A percentile compares a stretch with the other conserved stretches of the same genome.
Conservation (phyloP, 164 flowering plant species). For the Buxus sempervirens region DNA sequence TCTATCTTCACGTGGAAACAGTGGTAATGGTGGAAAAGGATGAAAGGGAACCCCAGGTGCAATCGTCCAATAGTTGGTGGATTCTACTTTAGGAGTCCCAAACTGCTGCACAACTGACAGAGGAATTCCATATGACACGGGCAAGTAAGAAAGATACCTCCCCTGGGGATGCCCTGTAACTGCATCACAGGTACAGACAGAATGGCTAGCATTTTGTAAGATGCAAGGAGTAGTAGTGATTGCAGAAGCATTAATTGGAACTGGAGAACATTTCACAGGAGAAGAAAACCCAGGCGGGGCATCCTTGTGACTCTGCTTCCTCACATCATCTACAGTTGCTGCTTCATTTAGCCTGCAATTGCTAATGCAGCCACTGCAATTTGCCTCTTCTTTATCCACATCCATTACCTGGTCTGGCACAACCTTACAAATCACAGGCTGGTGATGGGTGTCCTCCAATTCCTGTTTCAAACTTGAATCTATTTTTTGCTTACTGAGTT, state of each 20-base stretch:
- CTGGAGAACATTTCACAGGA: conserved; percentile 21
- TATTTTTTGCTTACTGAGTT: conserved; percentile 25
- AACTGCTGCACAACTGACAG: conserved; percentile 44
- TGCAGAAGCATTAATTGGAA: conserved; percentile 26
- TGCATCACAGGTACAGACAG: conserved; percentile 26
- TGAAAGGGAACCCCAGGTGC: conserved; percentile 78
- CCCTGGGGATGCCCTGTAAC: conserved; percentile 45
- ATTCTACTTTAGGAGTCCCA: conserved; percentile 44
- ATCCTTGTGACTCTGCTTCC: conserved; percentile 18
- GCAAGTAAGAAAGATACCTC: conserved; percentile 50
- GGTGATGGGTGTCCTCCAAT: conserved; percentile 8
- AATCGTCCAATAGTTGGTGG: conserved; percentile 39
- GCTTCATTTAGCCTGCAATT: conserved; percentile 13
- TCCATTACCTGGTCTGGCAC: conserved; percentile 12
- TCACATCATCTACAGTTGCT: conserved; percentile 12
- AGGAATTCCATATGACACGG: conserved; percentile 80
- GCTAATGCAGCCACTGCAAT: conserved; percentile 5
- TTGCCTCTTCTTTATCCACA: conserved; percentile 5
- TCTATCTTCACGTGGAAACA: conserved; percentile 35
- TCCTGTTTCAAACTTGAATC: conserved; percentile 18
- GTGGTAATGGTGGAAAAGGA: conserved; percentile 88
- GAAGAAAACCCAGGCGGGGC: conserved; percentile 29
- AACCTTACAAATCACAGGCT: conserved; percentile 12
- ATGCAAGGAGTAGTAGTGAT: conserved; percentile 8
- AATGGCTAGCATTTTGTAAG: conserved; percentile 3